A percentile compares a stretch with the other conserved stretches of the same genome.
phyloP scores from a whole-genome alignment of 192 early-diverging fungal genomes.

The Backusella morwellensis region DNA sequence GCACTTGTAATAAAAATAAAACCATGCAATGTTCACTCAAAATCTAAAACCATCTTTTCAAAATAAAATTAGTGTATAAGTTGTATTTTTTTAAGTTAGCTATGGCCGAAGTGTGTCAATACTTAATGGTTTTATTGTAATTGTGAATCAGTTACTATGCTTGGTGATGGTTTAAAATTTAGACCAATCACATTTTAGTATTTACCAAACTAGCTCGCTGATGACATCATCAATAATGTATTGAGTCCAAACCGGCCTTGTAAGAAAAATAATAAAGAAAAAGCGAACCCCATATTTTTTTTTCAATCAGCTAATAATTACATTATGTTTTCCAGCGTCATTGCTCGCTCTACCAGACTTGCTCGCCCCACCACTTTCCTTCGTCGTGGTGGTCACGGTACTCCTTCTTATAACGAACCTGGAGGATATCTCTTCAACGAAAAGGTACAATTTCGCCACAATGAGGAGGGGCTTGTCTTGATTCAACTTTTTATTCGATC shows the following conservation, averaged over 20 bases:
- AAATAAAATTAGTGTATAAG: too few species aligned
- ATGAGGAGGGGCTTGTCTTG: neutral
- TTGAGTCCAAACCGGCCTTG: neutral
- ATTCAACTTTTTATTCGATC: neutral
- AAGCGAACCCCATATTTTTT: neutral
- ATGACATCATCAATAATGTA: neutral
- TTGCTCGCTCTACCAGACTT: slow-evolving; percentile 46
- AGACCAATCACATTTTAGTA: neutral
- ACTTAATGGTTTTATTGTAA: too few species aligned
- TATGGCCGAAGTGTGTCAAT: too few species aligned
- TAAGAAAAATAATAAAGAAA: neutral
- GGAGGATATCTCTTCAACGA: slow-evolving; percentile 74
- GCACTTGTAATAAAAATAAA: too few species aligned
- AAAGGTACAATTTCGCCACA: slow-evolving; percentile 53
- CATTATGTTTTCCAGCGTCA: slow-evolving; percentile 38
- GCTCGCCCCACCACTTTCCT: slow-evolving; percentile 43
- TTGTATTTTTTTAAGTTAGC: too few species aligned
- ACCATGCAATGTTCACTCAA: too few species aligned
- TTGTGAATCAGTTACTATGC: too few species aligned
- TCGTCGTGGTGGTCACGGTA: slow-evolving; percentile 56
- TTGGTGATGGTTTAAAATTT: neutral
- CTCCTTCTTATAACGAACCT: slow-evolving; percentile 66
- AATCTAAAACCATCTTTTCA: too few species aligned
- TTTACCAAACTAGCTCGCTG: neutral
- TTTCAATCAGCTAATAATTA: neutral